phyloP scores from a whole-genome alignment of 2,329 filamentous ascomycete genomes.

The Trichoderma guizhouense region DNA sequence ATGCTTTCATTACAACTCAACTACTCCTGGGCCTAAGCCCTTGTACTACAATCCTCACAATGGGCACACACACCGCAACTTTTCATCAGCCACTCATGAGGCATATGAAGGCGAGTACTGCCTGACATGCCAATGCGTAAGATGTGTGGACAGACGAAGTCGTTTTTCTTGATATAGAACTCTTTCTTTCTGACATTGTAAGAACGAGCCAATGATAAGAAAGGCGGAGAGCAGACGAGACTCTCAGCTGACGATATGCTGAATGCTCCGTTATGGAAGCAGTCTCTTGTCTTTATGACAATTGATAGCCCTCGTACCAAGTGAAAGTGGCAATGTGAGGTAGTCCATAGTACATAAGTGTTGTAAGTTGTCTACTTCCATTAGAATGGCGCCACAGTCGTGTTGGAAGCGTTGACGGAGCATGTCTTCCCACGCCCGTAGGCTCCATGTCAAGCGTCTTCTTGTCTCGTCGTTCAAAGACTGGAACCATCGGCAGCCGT shows the following conservation, averaged over 20 bases:
- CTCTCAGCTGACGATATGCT: neutral
- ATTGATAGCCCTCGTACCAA: neutral
- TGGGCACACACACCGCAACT: neutral
- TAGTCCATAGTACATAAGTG: neutral
- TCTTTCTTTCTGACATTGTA: neutral
- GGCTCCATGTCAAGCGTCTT: no score
- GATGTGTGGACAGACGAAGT: neutral
- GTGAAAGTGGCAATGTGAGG: neutral
- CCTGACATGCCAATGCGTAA: neutral
- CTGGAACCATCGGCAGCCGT: no score
- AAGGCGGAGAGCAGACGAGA: neutral
- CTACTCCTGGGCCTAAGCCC: neutral
- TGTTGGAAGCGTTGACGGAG: no score
- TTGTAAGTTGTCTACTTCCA: no score
- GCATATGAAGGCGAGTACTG: neutral
- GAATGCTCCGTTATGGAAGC: neutral
- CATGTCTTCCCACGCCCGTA: no score
- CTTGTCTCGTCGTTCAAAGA: no score
- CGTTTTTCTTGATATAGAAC: neutral
- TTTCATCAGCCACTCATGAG: neutral
- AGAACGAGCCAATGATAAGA: neutral
- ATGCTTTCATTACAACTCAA: neutral
- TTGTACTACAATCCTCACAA: neutral
- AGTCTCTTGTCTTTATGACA: accelerated
- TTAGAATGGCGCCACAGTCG: no score